A percentile compares a stretch with the other conserved stretches of the same genome.
These are phyloP conservation scores for Paraphaeosphaeria sporulosa DNA, from an alignment of 2,329 filamentous ascomycete genomes.

Conservation along the genomic window DNA sequence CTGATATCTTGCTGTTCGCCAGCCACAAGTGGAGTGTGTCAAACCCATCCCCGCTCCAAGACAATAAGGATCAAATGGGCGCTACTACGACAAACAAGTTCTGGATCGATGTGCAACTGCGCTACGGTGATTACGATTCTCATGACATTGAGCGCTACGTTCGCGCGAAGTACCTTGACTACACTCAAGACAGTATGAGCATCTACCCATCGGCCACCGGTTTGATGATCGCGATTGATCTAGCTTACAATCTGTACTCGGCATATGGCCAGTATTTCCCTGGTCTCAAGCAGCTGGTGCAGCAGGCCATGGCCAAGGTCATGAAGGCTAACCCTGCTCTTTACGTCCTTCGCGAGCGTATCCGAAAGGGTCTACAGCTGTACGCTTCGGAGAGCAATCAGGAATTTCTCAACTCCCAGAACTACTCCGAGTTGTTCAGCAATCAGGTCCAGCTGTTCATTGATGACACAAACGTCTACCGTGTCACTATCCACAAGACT, in stretches of 20 bases:
- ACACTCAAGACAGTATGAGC: constrained; percentile 98
- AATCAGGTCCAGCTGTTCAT: constrained; percentile 99
- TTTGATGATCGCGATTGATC: constrained; percentile 95
- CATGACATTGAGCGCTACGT: constrained; percentile 99
- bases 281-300: constrained; percentile 90
- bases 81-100: constrained; percentile 97
- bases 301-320: constrained; percentile 99
- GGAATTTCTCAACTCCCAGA: constrained; percentile 98
- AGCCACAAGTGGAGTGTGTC: constrained; percentile 99
- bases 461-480: constrained; percentile 98
- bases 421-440: constrained; percentile 98
- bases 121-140: constrained; percentile 98
- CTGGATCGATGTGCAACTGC: constrained; percentile 96
- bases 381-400: constrained; percentile 99
- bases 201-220: constrained; percentile 97
- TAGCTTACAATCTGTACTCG: constrained; percentile 98
- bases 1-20: constrained; percentile 94
- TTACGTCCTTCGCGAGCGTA: constrained; percentile 96
- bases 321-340: constrained; percentile 99
- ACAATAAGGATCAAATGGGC: constrained; percentile 95
- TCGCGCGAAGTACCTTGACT: constrained; percentile 96
- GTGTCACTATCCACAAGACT: constrained; percentile 99
- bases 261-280: constrained; percentile 99
- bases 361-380: constrained; percentile 95
- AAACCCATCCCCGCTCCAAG: constrained; percentile 88